Percentiles rank a stretch among this genome's conserved stretches.
Conservation (phyloP, 805 yeast genomes). For the Ogataea kodamae region DNA sequence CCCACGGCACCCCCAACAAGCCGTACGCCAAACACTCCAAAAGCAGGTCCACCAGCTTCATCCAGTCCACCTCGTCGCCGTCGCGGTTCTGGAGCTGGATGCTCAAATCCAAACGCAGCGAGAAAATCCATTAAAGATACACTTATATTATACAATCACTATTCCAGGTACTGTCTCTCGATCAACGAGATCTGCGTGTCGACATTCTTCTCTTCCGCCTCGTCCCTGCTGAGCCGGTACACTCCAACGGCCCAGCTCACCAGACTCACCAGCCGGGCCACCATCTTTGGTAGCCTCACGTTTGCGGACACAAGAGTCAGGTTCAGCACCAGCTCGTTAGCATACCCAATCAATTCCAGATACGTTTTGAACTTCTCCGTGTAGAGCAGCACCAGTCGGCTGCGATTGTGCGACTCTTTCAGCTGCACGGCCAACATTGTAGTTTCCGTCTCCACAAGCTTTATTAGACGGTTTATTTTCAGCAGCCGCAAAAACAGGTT, state of each 20-base stretch:
- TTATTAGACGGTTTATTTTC: conserved; percentile 23
- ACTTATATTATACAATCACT: too few species aligned
- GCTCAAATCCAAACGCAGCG: conserved; percentile 15
- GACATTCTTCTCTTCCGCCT: conserved; percentile 17
- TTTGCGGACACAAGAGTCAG: conserved; percentile 24
- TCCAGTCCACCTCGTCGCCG: conserved; percentile 6
- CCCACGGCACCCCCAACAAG: conserved; percentile 1
- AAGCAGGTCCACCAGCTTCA: conserved; percentile 14
- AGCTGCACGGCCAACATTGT: conserved; percentile 12
- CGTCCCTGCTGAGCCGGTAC: conserved; percentile 29
- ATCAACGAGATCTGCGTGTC: conserved; percentile 11
- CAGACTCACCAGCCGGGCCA: conserved; percentile 22
- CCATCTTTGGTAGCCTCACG: conserved; percentile 21
- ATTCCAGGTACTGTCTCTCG: conserved; percentile 7
- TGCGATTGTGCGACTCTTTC: conserved; percentile 6
- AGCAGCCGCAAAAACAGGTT: conserved; percentile 22
- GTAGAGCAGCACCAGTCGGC: conserved; percentile 21
- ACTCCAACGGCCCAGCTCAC: conserved; percentile 31
- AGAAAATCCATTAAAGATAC: too few species aligned
- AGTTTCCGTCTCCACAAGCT: conserved; percentile 24
- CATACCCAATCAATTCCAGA: conserved; percentile 30
- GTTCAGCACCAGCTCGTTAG: conserved; percentile 31
- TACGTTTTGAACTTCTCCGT: conserved; percentile 25
- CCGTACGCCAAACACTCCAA: conserved; percentile 11
- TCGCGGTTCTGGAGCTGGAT: conserved; percentile 18